Evolutionary conservation across 148 eudicot genomes (phyloP).

Genomic region (Amaranthus cruentus): DNA sequence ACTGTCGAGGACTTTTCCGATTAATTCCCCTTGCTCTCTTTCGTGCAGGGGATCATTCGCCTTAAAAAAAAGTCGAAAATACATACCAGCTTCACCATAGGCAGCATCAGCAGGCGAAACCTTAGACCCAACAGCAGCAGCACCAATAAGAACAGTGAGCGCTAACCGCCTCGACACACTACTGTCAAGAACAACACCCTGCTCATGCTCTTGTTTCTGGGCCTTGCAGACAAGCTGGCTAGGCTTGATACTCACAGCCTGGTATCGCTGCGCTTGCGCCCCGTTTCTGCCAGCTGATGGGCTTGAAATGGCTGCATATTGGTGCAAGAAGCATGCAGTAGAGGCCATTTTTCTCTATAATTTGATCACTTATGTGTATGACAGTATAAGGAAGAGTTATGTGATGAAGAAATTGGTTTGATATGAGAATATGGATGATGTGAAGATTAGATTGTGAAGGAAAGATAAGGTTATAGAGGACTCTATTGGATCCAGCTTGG

Average conservation of each 20-base stretch:
- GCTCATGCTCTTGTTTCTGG: conserved; percentile 43
- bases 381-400: conserved; percentile 10
- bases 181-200: conserved; percentile 3
- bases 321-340: conserved; percentile 87
- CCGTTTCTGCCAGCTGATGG: conserved; percentile 32
- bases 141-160: conserved; percentile 74
- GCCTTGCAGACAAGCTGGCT: conserved; percentile 57
- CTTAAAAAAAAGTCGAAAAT: too few species aligned
- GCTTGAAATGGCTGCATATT: conserved; percentile 57
- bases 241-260: conserved; percentile 36
- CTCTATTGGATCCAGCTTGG: conserved; percentile 43
- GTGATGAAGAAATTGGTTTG: conserved; percentile 15
- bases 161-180: conserved; percentile 69
- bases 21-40: too few species aligned
- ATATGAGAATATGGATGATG: conserved; percentile 37
- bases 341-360: conserved; percentile 50
- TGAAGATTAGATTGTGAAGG: conserved; percentile 43
- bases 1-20: too few species aligned
- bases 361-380: conserved; percentile 1
- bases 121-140: conserved; percentile 84
- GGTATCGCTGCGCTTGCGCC: conserved; percentile 31
- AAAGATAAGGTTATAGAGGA: conserved; percentile 45
- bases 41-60: too few species aligned
- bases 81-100: conserved; percentile 92
- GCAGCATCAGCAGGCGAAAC: conserved; percentile 96